Evolutionary conservation across 305 asterid species (phyloP), one percentile per base, ranked within the genome.

Genomic region (Rubia peregrina): DNA sequence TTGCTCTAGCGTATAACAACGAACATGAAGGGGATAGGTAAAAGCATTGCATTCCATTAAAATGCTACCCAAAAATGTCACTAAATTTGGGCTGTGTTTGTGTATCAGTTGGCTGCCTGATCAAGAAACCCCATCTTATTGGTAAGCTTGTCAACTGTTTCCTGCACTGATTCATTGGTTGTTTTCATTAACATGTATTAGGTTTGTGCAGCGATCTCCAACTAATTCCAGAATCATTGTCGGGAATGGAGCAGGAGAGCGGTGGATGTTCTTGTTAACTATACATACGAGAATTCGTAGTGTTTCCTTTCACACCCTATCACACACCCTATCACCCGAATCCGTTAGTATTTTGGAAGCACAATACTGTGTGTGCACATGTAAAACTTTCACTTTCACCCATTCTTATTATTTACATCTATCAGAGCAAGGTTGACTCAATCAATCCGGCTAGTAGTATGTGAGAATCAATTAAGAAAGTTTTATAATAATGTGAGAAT

Each of bases 221-320:
- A 24, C 72, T 88, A 73, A 75, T 83, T 36, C 75, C 81, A 30
- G 96, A 90, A 62, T 90, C 95, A 0, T 74, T 84, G 21, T 85
- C 96, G 65, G 96, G 87, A 65, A 77, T 72, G 42, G 93, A 88
- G 63, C 87, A 78, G 53, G 59, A 53, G 3, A 81, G 88, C 69
- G 83, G 93, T 67, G 79, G 87, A 33, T 90, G 95, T 80, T 86
- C 90, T 3, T 90, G 96, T 76, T 86, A 85, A 48, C 26, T 30
- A 40, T 33, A 5, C 6, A 19, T 11, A 42, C 10, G 10, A 42
- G 9, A 6, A 6, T 41, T 5, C 0, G 3, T 41, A 41, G 44
- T 41, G 0, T 41, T 5, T 41, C 6, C 6, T 41, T 3, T 1
- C 9, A 8, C 6, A 40, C 43, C 43, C 43, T 40, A 7, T 40